Evolutionary conservation across 2,329 filamentous ascomycete genomes (phyloP).

Genomic region (Colletotrichum viniferum): DNA sequence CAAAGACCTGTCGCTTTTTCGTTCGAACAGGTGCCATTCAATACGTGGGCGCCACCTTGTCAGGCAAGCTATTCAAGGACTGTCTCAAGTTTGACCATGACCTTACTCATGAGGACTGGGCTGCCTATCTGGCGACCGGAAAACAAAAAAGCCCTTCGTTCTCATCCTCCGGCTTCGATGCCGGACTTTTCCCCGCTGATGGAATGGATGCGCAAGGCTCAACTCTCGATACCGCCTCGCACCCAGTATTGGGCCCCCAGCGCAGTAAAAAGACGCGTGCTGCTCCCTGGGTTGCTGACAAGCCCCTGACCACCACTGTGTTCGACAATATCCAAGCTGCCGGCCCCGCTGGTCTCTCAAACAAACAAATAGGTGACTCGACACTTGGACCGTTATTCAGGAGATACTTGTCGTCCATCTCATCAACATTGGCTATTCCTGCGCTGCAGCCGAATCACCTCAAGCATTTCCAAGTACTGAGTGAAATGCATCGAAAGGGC

Average conservation of each 20-base stretch:
- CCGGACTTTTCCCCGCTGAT: not conserved
- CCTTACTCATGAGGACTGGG: constrained; percentile 61
- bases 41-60: constrained; percentile 61
- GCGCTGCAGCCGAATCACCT: constrained; percentile 17
- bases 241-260: not conserved
- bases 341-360: constrained; percentile 33
- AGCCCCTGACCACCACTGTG: constrained; percentile 33
- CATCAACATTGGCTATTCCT: constrained; percentile 29
- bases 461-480: constrained; percentile 18
- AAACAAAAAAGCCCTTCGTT: constrained; percentile 26
- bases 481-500: constrained; percentile 18
- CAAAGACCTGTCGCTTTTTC: constrained; percentile 63
- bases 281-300: constrained; percentile 33
- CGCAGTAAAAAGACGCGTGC: not conserved
- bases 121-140: constrained; percentile 56
- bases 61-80: constrained; percentile 62
- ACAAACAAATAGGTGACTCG: constrained; percentile 31
- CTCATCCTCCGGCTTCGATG: not conserved
- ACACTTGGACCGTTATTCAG: constrained; percentile 34
- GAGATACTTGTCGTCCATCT: constrained; percentile 37
- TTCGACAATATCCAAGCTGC: constrained; percentile 38
- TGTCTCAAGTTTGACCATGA: constrained; percentile 65
- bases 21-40: constrained; percentile 59
- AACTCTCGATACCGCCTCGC: not conserved
- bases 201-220: not conserved